phyloP scores from a whole-genome alignment of 2,329 filamentous ascomycete species.

The Trichoderma arundinaceum region DNA sequence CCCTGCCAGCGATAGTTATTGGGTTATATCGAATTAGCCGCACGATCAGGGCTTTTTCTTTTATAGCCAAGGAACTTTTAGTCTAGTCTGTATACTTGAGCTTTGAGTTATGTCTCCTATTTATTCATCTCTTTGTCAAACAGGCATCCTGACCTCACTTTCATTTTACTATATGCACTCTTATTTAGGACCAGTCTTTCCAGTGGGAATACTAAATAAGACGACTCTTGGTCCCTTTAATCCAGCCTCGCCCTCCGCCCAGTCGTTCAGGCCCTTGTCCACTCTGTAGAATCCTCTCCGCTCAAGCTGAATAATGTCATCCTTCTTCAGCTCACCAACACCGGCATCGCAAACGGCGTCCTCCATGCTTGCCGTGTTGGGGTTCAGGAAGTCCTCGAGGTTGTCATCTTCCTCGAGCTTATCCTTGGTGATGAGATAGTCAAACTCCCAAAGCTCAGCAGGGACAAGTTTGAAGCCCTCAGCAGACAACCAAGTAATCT shows the following conservation, averaged over 20 bases:
- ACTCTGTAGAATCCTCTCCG: constrained; percentile 90
- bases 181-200: constrained; percentile 41
- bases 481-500: constrained; percentile 88
- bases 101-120: too few relatives aligned
- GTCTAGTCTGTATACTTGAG: neutral
- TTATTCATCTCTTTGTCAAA: neutral
- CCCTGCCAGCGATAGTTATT: neutral
- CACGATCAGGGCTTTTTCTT: neutral
- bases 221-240: constrained; percentile 57
- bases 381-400: constrained; percentile 82
- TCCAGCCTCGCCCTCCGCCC: constrained; percentile 57
- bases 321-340: constrained; percentile 76
- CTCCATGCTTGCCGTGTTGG: constrained; percentile 74
- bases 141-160: neutral
- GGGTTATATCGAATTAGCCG: neutral
- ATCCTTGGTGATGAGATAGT: constrained; percentile 94
- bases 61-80: neutral
- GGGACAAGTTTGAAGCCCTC: constrained; percentile 77
- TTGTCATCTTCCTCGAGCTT: constrained; percentile 88
- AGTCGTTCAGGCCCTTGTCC: constrained; percentile 65
- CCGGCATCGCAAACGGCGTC: constrained; percentile 82
- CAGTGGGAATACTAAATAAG: constrained; percentile 64
- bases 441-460: constrained; percentile 90
- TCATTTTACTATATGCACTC: constrained; percentile 7
- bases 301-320: constrained; percentile 95